Conservation (phyloP, 2,329 filamentous ascomycete genomes). For the Alternaria solani region DNA sequence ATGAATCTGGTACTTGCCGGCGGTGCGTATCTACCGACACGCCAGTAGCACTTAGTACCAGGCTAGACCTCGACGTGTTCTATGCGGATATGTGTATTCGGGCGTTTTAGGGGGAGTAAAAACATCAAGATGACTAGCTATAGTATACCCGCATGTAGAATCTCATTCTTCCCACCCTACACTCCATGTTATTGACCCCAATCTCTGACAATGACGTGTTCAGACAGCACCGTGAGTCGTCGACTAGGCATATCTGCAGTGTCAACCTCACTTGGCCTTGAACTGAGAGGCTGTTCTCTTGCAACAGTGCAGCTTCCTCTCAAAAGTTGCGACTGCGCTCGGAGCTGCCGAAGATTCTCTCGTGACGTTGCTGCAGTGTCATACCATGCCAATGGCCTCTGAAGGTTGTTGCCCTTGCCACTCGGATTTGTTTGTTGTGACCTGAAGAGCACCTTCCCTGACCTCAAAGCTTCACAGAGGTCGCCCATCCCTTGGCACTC, state of each 20-base stretch:
- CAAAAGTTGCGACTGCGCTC: not conserved
- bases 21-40: slow-evolving; percentile 68
- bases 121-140: slow-evolving; percentile 4
- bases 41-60: slow-evolving; percentile 9
- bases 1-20: slow-evolving; percentile 95
- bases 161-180: slow-evolving; percentile 1
- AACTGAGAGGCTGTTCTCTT: slow-evolving; percentile 29
- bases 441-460: slow-evolving; percentile 22
- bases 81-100: not conserved
- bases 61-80: not conserved
- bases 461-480: slow-evolving; percentile 5
- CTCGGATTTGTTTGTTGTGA: slow-evolving; percentile 27
- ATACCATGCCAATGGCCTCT: not conserved
- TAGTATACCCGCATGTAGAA: slow-evolving; percentile 11
- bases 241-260: not conserved
- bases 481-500: slow-evolving; percentile 29
- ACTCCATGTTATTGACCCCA: not conserved
- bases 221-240: not conserved
- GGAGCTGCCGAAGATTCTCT: not conserved
- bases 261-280: not conserved
- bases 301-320: slow-evolving; percentile 4
- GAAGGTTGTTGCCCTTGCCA: slow-evolving; percentile 1
- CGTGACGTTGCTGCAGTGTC: slow-evolving; percentile 12
- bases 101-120: not conserved
- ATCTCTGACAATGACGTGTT: not conserved